phyloP scores from a whole-genome alignment of 1,284 basidiomycete species.

The Coniferiporia weirii region DNA sequence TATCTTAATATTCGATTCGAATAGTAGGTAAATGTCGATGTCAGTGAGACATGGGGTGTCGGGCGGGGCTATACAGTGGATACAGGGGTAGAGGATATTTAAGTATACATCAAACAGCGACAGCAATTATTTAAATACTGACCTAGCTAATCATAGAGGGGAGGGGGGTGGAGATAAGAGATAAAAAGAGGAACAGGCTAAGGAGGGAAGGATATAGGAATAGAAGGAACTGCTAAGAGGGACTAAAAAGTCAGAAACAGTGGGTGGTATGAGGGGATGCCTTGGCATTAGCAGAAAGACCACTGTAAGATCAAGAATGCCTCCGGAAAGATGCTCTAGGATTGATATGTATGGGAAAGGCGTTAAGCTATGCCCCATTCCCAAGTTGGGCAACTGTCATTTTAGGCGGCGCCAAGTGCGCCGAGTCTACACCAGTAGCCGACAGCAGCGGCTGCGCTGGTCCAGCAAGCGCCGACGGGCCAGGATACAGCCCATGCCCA shows the following conservation, averaged over 20 bases:
- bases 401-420: constrained; percentile 15
- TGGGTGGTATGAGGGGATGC: background rate
- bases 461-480: constrained; percentile 3
- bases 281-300: background rate
- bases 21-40: background rate
- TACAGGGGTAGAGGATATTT: constrained; percentile 8
- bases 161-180: background rate
- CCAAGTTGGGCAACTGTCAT: constrained; percentile 17
- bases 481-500: constrained; percentile 2
- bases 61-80: background rate
- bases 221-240: background rate
- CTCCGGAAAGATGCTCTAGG: background rate
- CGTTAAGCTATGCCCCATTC: constrained; percentile 15
- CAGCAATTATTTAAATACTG: background rate
- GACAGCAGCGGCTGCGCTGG: constrained; percentile 15
- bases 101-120: constrained; percentile 10
- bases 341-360: background rate
- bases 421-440: background rate
- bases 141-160: background rate
- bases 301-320: background rate
- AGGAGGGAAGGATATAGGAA: background rate
- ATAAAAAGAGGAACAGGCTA: background rate
- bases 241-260: background rate
- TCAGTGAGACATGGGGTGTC: background rate
- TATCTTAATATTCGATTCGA: background rate